Base-by-base conservation (phyloP, 441 rosid species). In the Euphorbia celastroides region DNA sequence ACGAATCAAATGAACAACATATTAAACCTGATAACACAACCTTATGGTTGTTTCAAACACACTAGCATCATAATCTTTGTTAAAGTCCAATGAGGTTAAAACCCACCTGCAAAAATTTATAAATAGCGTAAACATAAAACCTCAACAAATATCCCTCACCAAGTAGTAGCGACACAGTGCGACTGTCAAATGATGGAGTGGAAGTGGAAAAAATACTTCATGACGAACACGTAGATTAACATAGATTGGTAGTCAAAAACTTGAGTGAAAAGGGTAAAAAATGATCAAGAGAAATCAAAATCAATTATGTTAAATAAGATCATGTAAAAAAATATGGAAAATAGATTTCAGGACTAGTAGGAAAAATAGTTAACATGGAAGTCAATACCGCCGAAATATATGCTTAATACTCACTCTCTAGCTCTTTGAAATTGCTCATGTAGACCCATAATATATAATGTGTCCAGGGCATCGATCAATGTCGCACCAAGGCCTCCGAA, bases 11-110 rank as follows among this genome's bases (percentile, higher is more conserved):
- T 42, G 50, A 74, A 75, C 77, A 57, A 72, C 72, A 82, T 62
- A 78, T 71, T 88, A 88, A 88, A 90, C 93, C 88, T 87, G 81
- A 70, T 75, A 81, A 85, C 42, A 84, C 77, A 84, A 95, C 99
- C 99, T 95, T 87, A 95, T 95, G 86, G 98, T 95, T 83, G 99
- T 95, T 87, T 92, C 98, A 31, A 92, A 95, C 74, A 95, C 93
- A 69, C 97, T 95, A 65, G 98, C 99, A 19, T 80, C 88, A 65
- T 92, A 89, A 71, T 88, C 84, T 86, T 90, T 95, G 87, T 92
- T 80, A 69, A 92, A 90, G 77, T 92, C 90, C 86, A 95, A 81
- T 28, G 98, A 77, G 70, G 75, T 86, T 34, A 92, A 95, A 74
- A 92, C 91, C 99, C 99, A 95, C 78, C 99, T 95, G 86, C 82